Evolutionary conservation across 169 alveolate genomes (phyloP).

Genomic region (Condylostoma magnum): DNA sequence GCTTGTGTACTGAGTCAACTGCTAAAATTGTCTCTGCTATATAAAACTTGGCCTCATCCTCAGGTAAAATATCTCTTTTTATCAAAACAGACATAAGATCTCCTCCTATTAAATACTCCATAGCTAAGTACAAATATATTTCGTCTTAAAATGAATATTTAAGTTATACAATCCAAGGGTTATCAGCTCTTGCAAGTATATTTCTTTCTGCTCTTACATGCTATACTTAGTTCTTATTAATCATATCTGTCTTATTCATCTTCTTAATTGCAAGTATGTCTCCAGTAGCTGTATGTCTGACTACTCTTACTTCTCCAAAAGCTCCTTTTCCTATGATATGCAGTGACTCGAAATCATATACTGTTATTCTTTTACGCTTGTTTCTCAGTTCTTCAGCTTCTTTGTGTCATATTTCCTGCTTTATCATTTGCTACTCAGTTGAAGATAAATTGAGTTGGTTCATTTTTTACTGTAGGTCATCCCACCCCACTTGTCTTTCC

Average conservation of each 20-base stretch:
- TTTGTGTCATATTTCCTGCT: conserved; percentile 7
- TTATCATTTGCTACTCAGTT: conserved; percentile 13
- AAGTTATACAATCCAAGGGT: conserved; percentile 74
- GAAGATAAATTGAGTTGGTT: not conserved
- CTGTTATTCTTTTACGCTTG: conserved; percentile 71
- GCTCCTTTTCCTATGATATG: conserved; percentile 89
- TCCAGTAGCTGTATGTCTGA: conserved; percentile 63
- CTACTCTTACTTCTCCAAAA: conserved; percentile 87
- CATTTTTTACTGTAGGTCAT: conserved; percentile 13
- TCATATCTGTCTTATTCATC: conserved; percentile 81
- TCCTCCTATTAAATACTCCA: conserved; percentile 90
- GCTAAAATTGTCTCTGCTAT: conserved; percentile 85
- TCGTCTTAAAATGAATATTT: conserved; percentile 85
- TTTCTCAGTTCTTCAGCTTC: conserved; percentile 24
- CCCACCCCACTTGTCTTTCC: not conserved
- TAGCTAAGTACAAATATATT: conserved; percentile 80
- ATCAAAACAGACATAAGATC: conserved; percentile 80
- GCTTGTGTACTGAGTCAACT: conserved; percentile 79
- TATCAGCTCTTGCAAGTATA: conserved; percentile 49
- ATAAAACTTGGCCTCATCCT: conserved; percentile 83
- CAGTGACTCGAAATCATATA: conserved; percentile 75
- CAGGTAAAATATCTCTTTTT: conserved; percentile 80
- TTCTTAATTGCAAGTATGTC: conserved; percentile 88
- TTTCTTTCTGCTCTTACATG: conserved; percentile 54
- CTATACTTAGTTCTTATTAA: conserved; percentile 70